phyloP scores from a whole-genome alignment of 2,329 filamentous ascomycete species.

The Pseudogymnoascus sp. region DNA sequence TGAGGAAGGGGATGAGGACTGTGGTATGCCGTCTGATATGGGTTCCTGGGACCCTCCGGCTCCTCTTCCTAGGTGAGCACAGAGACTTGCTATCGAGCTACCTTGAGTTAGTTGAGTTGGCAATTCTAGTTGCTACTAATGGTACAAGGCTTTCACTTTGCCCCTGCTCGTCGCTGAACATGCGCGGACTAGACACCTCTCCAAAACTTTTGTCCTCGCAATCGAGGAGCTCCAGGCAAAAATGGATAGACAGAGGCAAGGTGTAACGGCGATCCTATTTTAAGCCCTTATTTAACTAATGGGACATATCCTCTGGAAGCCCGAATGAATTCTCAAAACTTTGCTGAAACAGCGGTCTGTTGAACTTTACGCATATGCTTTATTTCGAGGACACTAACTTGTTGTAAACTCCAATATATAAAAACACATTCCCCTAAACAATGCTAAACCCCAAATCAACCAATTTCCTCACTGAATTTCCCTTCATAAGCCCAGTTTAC shows the following conservation, averaged over 20 bases:
- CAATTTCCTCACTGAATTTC: not conserved
- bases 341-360: too few relatives aligned
- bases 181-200: not conserved
- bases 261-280: too few relatives aligned
- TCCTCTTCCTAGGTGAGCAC: not conserved
- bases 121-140: not conserved
- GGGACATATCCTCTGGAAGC: too few relatives aligned
- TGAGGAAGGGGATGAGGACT: not conserved
- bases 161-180: not conserved
- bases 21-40: not conserved
- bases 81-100: not conserved
- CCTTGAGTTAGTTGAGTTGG: not conserved
- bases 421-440: not conserved
- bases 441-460: slow-evolving; percentile 13
- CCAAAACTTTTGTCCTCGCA: too few relatives aligned
- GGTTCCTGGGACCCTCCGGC: not conserved
- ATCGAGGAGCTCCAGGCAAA: too few relatives aligned
- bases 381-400: not conserved
- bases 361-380: not conserved
- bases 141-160: not conserved
- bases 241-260: too few relatives aligned
- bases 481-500: not conserved
- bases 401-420: not conserved
- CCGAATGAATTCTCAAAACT: too few relatives aligned
- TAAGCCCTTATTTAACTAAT: too few relatives aligned